phyloP scores from a whole-genome alignment of 2,329 filamentous ascomycete species.

The Botrytis deweyae region DNA sequence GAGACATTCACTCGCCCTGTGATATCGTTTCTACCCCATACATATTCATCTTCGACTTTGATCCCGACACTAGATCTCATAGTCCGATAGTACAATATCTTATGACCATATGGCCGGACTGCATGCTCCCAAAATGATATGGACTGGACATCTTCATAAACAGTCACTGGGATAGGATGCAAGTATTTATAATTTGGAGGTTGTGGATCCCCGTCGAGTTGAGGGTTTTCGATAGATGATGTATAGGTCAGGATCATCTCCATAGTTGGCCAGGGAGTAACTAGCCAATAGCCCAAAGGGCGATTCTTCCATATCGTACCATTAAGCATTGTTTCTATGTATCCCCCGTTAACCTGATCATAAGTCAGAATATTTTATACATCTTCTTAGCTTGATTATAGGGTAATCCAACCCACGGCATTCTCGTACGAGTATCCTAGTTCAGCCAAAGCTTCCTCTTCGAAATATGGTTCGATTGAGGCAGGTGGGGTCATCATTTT shows the following conservation, averaged over 20 bases:
- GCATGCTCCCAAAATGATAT: constrained; percentile 27
- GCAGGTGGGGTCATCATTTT: not conserved
- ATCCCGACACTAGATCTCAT: constrained; percentile 5
- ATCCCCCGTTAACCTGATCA: not conserved
- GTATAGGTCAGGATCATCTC: not conserved
- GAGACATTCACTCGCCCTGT: not conserved
- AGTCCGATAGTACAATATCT: constrained; percentile 23
- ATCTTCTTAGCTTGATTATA: not conserved
- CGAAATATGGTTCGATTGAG: constrained; percentile 22
- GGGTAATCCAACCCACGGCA: constrained; percentile 22
- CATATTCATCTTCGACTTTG: not conserved
- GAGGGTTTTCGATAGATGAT: not conserved
- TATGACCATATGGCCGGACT: constrained; percentile 23
- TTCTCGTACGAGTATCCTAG: constrained; percentile 26
- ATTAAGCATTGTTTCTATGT: not conserved
- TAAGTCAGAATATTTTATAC: not conserved
- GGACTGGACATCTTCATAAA: constrained; percentile 29
- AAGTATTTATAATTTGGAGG: constrained; percentile 16
- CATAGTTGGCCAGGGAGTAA: not conserved
- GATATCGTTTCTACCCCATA: not conserved
- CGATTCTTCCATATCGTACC: not conserved
- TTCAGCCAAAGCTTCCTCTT: constrained; percentile 26
- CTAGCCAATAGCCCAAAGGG: not conserved
- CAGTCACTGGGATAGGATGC: constrained; percentile 24
- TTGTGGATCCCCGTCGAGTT: not conserved